A percentile compares a stretch with the other conserved stretches of the same genome.
Evolutionary conservation across 495 filamentous ascomycete genomes (phyloP).

Genomic region (Penicillium longicatenatum): DNA sequence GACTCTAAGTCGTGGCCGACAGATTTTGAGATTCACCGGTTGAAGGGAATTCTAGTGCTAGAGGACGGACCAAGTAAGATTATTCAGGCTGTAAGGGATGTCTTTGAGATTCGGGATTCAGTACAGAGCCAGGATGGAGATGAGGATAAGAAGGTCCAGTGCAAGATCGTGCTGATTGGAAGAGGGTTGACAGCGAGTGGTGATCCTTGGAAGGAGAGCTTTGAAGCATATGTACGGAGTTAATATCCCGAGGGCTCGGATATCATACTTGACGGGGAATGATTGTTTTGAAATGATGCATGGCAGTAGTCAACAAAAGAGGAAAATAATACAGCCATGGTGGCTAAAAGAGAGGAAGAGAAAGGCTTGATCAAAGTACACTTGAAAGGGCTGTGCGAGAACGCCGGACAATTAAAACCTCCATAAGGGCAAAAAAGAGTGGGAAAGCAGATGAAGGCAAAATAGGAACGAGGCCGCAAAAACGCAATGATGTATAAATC

Average conservation of each 20-base stretch:
- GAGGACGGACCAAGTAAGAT: slow-evolving; percentile 66
- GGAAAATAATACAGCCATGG: slow-evolving; percentile 39
- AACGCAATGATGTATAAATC: slow-evolving; percentile 13
- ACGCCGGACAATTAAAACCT: slow-evolving; percentile 26
- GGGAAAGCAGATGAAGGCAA: slow-evolving; percentile 6
- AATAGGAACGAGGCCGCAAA: slow-evolving; percentile 6
- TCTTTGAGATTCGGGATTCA: slow-evolving; percentile 86
- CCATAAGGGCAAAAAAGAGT: slow-evolving; percentile 9
- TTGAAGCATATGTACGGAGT: slow-evolving; percentile 33
- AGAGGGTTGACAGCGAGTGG: slow-evolving; percentile 51
- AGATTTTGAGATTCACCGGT: slow-evolving; percentile 74
- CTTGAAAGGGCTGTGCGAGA: slow-evolving; percentile 19
- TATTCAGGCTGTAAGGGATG: slow-evolving; percentile 87
- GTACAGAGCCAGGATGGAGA: slow-evolving; percentile 34
- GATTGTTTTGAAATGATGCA: slow-evolving; percentile 11
- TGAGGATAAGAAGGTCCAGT: slow-evolving; percentile 30
- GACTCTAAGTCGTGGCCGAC: slow-evolving; percentile 18
- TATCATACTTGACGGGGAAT: not conserved
- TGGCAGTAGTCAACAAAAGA: slow-evolving; percentile 21
- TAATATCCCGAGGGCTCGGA: not conserved
- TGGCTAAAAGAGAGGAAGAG: slow-evolving; percentile 24
- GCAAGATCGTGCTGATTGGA: slow-evolving; percentile 84
- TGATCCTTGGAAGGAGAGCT: slow-evolving; percentile 35
- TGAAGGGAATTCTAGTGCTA: slow-evolving; percentile 75
- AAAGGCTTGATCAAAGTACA: slow-evolving; percentile 35